Conservation (phyloP, 1,139 yeast species). For the Diutina neorugosa region DNA sequence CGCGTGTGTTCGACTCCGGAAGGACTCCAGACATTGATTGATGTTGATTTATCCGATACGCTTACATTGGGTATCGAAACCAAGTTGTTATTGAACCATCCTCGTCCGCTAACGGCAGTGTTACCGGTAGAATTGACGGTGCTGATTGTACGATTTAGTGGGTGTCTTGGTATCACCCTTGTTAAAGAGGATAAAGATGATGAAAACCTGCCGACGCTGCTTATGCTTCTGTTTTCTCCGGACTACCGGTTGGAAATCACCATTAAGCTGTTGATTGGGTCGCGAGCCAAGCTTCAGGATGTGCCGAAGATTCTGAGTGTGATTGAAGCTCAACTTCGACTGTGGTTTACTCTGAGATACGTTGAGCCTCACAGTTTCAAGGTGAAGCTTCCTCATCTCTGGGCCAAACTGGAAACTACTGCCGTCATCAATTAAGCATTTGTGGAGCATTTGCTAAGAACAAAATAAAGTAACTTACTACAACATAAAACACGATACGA, state of each 20-base stretch:
- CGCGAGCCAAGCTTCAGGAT: conserved; percentile 83
- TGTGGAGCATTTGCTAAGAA: no score
- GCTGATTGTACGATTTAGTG: conserved; percentile 86
- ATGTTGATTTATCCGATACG: conserved; percentile 84
- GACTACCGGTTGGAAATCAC: conserved; percentile 83
- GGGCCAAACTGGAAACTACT: conserved; percentile 39
- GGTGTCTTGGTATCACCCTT: conserved; percentile 74
- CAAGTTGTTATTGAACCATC: conserved; percentile 67
- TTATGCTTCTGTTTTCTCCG: conserved; percentile 83
- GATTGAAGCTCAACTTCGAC: conserved; percentile 69
- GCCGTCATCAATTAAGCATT: background rate
- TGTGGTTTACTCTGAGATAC: conserved; percentile 87
- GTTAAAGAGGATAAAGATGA: conserved; percentile 38
- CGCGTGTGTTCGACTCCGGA: conserved; percentile 53
- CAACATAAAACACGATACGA: no score
- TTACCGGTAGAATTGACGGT: conserved; percentile 76
- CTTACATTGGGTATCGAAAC: conserved; percentile 87
- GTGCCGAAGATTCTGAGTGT: conserved; percentile 84
- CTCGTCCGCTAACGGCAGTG: conserved; percentile 74
- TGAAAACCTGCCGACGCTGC: conserved; percentile 32
- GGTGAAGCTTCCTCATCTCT: conserved; percentile 69
- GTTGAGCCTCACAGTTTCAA: conserved; percentile 90
- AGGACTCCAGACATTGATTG: conserved; percentile 80
- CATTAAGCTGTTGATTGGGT: conserved; percentile 78
- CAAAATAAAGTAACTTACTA: no score